These are phyloP conservation scores for Aspergillus avenaceus DNA, from an alignment of 495 filamentous ascomycete genomes.

Conservation along the genomic window DNA sequence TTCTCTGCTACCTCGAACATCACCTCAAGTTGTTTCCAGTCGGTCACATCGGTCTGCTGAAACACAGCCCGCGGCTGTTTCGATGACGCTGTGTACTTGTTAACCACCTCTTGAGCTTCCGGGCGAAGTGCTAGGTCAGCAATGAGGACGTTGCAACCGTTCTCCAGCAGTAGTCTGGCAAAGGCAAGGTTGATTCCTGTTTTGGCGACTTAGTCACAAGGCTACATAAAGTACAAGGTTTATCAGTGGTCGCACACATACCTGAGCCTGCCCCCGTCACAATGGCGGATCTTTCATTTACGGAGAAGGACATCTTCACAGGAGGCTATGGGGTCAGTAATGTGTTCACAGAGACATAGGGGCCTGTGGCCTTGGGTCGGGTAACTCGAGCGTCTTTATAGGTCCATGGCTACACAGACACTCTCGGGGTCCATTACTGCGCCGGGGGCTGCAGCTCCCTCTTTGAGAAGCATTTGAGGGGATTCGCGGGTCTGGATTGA, in stretches of 20 bases:
- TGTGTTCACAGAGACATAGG: background rate
- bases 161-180: conserved; percentile 52
- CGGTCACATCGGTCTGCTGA: conserved; percentile 57
- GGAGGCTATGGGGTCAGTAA: background rate
- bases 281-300: conserved; percentile 62
- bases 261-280: conserved; percentile 69
- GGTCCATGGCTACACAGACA: background rate
- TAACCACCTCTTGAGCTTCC: conserved; percentile 55
- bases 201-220: conserved; percentile 1
- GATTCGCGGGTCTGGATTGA: conserved; percentile 8
- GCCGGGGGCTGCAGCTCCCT: conserved; percentile 1
- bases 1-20: conserved; percentile 53
- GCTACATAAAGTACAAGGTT: background rate
- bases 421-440: conserved; percentile 18
- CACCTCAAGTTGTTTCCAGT: conserved; percentile 54
- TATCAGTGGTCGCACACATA: conserved; percentile 21
- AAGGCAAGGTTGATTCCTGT: conserved; percentile 55
- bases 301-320: conserved; percentile 38
- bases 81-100: conserved; percentile 41
- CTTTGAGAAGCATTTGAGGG: background rate
- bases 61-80: conserved; percentile 46
- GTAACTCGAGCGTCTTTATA: background rate
- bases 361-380: background rate
- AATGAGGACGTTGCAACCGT: conserved; percentile 61
- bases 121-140: conserved; percentile 62